Evolutionary conservation across 2,329 filamentous ascomycete species (phyloP).

Genomic region (Aspergillus udagawae): DNA sequence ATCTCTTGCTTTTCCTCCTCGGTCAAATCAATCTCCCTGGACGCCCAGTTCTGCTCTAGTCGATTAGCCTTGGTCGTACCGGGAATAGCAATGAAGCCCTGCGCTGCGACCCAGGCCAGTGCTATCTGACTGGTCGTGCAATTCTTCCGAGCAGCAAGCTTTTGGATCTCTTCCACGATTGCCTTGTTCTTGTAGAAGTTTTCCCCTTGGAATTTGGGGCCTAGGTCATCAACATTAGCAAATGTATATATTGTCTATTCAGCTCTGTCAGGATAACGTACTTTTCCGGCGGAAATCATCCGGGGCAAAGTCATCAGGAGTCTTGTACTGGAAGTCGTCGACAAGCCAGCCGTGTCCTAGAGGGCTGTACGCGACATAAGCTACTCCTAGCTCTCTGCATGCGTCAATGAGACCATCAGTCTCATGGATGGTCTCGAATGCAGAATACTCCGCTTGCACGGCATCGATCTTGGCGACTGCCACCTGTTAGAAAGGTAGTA

Average conservation of each 20-base stretch:
- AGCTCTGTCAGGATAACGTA: constrained; percentile 15
- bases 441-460: constrained; percentile 45
- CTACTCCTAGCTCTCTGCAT: constrained; percentile 38
- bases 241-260: neutral
- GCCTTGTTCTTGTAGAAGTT: constrained; percentile 44
- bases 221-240: constrained; percentile 9
- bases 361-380: constrained; percentile 47
- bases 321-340: constrained; percentile 41
- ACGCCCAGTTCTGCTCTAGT: constrained; percentile 40
- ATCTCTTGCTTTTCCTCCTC: constrained; percentile 40
- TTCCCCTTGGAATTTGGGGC: constrained; percentile 38
- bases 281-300: constrained; percentile 40
- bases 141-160: constrained; percentile 33
- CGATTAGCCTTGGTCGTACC: constrained; percentile 42
- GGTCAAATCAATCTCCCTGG: constrained; percentile 33
- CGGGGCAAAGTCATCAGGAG: constrained; percentile 45
- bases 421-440: constrained; percentile 42
- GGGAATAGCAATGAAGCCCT: constrained; percentile 45
- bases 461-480: constrained; percentile 47
- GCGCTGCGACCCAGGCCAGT: constrained; percentile 39
- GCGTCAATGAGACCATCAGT: constrained; percentile 40
- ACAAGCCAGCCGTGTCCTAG: constrained; percentile 48
- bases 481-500: constrained; percentile 6
- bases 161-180: constrained; percentile 42
- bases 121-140: constrained; percentile 36